phyloP scores from a whole-genome alignment of 2,329 filamentous ascomycete genomes.

The Pezicula carpinea region DNA sequence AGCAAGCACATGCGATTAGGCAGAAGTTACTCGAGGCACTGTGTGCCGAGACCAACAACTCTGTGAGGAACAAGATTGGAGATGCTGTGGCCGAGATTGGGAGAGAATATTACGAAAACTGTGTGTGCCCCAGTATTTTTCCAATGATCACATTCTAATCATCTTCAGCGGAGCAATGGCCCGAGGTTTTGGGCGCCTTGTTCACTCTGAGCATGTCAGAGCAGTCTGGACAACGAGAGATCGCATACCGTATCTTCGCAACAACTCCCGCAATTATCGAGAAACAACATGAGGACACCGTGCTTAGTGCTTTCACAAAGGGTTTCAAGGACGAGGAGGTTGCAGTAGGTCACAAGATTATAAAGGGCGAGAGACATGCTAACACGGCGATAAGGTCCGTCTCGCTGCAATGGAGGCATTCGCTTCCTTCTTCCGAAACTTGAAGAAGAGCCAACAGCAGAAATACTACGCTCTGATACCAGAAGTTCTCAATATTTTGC shows the following conservation, averaged over 20 bases:
- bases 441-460: conserved; percentile 79
- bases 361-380: conserved; percentile 1
- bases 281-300: conserved; percentile 89
- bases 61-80: conserved; percentile 89
- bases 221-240: conserved; percentile 81
- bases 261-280: conserved; percentile 95
- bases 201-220: conserved; percentile 87
- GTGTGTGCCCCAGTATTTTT: conserved; percentile 45
- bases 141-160: neutral
- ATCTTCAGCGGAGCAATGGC: conserved; percentile 73
- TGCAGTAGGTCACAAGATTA: conserved; percentile 47
- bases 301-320: conserved; percentile 80
- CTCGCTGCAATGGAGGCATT: conserved; percentile 96
- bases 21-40: conserved; percentile 78
- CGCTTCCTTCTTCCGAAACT: conserved; percentile 87
- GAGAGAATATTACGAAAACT: conserved; percentile 87
- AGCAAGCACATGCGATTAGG: conserved; percentile 74
- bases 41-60: conserved; percentile 64
- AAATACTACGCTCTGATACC: conserved; percentile 87
- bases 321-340: conserved; percentile 89
- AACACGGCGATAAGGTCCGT: conserved; percentile 57
- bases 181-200: conserved; percentile 78
- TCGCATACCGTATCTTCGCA: conserved; percentile 90
- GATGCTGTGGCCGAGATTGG: conserved; percentile 97
- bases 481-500: conserved; percentile 89